A percentile compares a stretch with the other conserved stretches of the same genome.
phyloP scores from a whole-genome alignment of 2,329 filamentous ascomycete species.

The Colletotrichum costaricense region DNA sequence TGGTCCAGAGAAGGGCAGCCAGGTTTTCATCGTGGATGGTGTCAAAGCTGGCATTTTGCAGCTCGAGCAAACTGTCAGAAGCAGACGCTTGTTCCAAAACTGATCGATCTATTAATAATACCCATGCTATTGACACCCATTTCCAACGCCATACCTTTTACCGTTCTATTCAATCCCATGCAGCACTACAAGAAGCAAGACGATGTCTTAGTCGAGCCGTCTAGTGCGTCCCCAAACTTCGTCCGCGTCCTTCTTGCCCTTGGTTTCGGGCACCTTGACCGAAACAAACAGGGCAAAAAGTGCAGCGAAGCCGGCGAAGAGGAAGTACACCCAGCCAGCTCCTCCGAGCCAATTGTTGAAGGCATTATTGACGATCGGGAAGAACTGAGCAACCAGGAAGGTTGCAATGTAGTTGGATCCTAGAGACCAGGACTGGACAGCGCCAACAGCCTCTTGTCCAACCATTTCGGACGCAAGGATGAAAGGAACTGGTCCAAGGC shows the following conservation, averaged over 20 bases:
- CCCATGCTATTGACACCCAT: background rate
- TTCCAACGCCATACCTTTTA: constrained; percentile 2
- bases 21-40: constrained; percentile 81
- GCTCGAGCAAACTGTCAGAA: constrained; percentile 65
- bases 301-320: constrained; percentile 83
- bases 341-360: constrained; percentile 74
- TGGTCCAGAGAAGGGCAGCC: constrained; percentile 66
- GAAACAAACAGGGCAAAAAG: constrained; percentile 78
- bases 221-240: constrained; percentile 88
- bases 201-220: constrained; percentile 56
- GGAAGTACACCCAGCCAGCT: constrained; percentile 86
- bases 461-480: constrained; percentile 94
- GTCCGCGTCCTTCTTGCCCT: constrained; percentile 83
- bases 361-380: constrained; percentile 84
- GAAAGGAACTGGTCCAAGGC: constrained; percentile 93
- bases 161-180: background rate
- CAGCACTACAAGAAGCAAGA: background rate
- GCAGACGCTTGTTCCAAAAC: constrained; percentile 50
- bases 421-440: constrained; percentile 88
- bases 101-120: constrained; percentile 11
- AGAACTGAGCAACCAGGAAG: constrained; percentile 93
- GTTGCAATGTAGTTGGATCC: constrained; percentile 91
- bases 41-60: constrained; percentile 76
- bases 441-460: constrained; percentile 88
- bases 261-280: constrained; percentile 86